phyloP scores from a whole-genome alignment of 495 filamentous ascomycete species.

The Penicillium samsonianum region DNA sequence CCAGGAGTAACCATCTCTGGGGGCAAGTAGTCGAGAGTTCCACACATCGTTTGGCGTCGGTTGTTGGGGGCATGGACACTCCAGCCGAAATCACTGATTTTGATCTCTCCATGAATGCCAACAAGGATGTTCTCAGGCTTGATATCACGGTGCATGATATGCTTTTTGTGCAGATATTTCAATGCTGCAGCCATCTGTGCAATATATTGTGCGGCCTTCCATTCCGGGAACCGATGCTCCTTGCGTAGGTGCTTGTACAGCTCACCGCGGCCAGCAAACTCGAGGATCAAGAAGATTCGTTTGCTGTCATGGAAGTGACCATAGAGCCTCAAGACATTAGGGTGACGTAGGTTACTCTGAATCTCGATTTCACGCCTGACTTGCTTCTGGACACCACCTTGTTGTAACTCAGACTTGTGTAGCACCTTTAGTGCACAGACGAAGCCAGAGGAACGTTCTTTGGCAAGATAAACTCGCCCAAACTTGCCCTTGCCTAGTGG shows the following conservation, averaged over 20 bases:
- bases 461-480: slow-evolving; percentile 91
- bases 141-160: slow-evolving; percentile 98
- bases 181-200: slow-evolving; percentile 98
- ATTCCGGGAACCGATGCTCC: slow-evolving; percentile 88
- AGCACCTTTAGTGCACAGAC: slow-evolving; percentile 96
- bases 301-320: slow-evolving; percentile 98
- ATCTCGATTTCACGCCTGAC: slow-evolving; percentile 97
- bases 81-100: slow-evolving; percentile 98
- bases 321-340: slow-evolving; percentile 91
- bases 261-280: slow-evolving; percentile 94
- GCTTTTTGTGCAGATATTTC: slow-evolving; percentile 92
- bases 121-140: slow-evolving; percentile 99
- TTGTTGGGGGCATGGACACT: slow-evolving; percentile 97
- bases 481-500: slow-evolving; percentile 98
- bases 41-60: slow-evolving; percentile 91
- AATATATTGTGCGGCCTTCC: slow-evolving; percentile 94
- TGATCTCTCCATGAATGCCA: slow-evolving; percentile 97
- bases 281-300: slow-evolving; percentile 91
- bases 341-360: slow-evolving; percentile 92
- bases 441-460: slow-evolving; percentile 84
- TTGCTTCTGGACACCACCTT: slow-evolving; percentile 94
- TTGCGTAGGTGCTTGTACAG: slow-evolving; percentile 94
- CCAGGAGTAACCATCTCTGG: slow-evolving; percentile 94
- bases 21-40: slow-evolving; percentile 94
- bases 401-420: slow-evolving; percentile 90